phyloP scores from a whole-genome alignment of 2,329 filamentous ascomycete genomes.

The Blumeriella jaapii region DNA sequence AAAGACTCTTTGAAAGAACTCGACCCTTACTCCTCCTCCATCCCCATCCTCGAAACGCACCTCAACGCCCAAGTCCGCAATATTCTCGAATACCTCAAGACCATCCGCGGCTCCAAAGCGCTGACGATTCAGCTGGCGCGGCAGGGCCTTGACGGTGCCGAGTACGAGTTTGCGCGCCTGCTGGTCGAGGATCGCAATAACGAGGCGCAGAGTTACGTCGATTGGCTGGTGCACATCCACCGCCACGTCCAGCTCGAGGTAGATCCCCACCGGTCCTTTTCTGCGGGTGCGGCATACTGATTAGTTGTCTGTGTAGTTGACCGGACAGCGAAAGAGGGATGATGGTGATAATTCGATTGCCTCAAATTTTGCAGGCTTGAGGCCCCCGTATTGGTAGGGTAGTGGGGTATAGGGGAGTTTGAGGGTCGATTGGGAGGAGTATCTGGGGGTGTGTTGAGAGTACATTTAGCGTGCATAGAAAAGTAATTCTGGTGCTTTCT shows the following conservation, averaged over 20 bases:
- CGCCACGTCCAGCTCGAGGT: conserved; percentile 86
- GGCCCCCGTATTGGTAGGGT: conserved; percentile 47
- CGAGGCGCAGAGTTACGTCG: conserved; percentile 94
- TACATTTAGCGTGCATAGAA: conserved; percentile 17
- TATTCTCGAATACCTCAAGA: conserved; percentile 75
- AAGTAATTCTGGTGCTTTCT: conserved; percentile 2
- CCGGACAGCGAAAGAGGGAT: conserved; percentile 61
- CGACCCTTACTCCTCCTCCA: conserved; percentile 66
- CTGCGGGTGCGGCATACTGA: conserved; percentile 3
- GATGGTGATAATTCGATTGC: conserved; percentile 40
- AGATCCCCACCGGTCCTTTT: conserved; percentile 24
- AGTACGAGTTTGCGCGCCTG: conserved; percentile 90
- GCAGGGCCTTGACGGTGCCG: conserved; percentile 86
- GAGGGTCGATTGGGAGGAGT: background rate
- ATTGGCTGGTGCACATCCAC: conserved; percentile 95
- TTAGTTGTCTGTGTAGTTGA: conserved; percentile 40
- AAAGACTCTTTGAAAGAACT: conserved; percentile 60
- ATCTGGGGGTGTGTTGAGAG: conserved; percentile 4
- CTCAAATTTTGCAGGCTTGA: conserved; percentile 45
- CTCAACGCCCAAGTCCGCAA: conserved; percentile 93
- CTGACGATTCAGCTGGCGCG: conserved; percentile 81
- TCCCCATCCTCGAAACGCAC: conserved; percentile 82
- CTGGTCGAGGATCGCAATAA: conserved; percentile 93
- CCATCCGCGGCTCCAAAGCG: conserved; percentile 73
- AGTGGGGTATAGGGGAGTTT: too few species aligned